Evolutionary conservation across 2,329 filamentous ascomycete genomes (phyloP).

Genomic region (Ophiocordyceps camponoti-saundersi): DNA sequence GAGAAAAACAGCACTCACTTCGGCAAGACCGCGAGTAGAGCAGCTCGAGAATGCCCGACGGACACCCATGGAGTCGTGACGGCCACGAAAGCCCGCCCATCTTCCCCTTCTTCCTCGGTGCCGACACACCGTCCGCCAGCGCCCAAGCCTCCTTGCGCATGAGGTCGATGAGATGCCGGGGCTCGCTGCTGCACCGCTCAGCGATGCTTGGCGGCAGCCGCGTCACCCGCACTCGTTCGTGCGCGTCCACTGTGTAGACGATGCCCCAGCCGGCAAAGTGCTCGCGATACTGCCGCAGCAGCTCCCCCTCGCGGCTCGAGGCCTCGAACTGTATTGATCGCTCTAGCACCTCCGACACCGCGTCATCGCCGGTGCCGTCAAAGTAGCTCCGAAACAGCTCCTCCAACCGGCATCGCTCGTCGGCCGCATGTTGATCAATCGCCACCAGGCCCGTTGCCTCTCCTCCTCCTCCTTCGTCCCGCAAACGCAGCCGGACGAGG

Average conservation of each 20-base stretch:
- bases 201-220: slow-evolving; percentile 54
- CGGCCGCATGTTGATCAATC: slow-evolving; percentile 87
- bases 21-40: slow-evolving; percentile 62
- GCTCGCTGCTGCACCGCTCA: slow-evolving; percentile 59
- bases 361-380: slow-evolving; percentile 4
- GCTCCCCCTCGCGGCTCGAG: slow-evolving; percentile 35
- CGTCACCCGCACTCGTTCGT: slow-evolving; percentile 26
- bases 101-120: not conserved
- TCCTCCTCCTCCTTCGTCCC: not conserved
- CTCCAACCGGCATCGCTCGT: slow-evolving; percentile 75
- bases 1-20: slow-evolving; percentile 20
- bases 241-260: slow-evolving; percentile 30
- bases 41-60: slow-evolving; percentile 57
- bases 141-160: slow-evolving; percentile 61
- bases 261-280: slow-evolving; percentile 66
- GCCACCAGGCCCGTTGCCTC: slow-evolving; percentile 45
- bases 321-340: slow-evolving; percentile 50
- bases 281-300: slow-evolving; percentile 34
- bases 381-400: slow-evolving; percentile 43
- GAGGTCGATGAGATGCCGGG: slow-evolving; percentile 54
- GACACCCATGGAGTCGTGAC: slow-evolving; percentile 48
- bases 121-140: slow-evolving; percentile 28
- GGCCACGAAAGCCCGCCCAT: slow-evolving; percentile 31
- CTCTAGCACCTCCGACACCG: slow-evolving; percentile 20
- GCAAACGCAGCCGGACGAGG: slow-evolving; percentile 38